Base-by-base conservation (phyloP, 2,329 filamentous ascomycete species). In the Chaetomium sp. region DNA sequence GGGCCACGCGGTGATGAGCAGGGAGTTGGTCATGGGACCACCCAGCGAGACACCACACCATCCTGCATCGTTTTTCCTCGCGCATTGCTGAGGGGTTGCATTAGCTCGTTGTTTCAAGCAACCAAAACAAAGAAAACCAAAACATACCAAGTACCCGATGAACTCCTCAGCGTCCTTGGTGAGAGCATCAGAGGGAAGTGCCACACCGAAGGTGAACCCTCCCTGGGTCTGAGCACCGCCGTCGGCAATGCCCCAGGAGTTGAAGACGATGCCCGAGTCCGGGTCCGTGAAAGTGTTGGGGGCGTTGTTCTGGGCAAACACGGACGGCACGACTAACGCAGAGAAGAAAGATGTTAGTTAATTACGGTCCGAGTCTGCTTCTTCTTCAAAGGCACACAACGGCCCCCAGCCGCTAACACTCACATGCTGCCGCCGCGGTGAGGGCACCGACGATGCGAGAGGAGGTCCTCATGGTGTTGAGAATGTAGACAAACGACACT, bases 1-100 rank as follows among this genome's bases (percentile, higher is more conserved):
- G 5, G 79, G 74, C 73, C 77, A 82, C 6, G 76, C 74, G 61
- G 80, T 66, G 33, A 83, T 69, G 54, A 83, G 72, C 6, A 82
- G 69, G 45, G 74, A 75, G 61, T 75, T 76, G 14, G 74, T 78
- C 79, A 83, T 83, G 50, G 70, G 67, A 19, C 74, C 73, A n/a
- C 72, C 75, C 42, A 81, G 69, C 5, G 75, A 74, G 46, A 82
- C 61, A 62, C 79, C 79, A 61, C 78, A 76, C 77, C 78, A 82
- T 38, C 79, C 79, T 33, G 72, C 70, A 4, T 68, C 65, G 54
- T 71, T 67, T 40, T 68, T 69, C 6, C 71, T 69, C 49, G 71
- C 59, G 64, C 73, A 71, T 76, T 75, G 62, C 75, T 77, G 61
- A 60, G 62, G 19, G 45, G 12, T 19, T 10, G 9, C 10, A 40